Evolutionary conservation across 2,329 filamentous ascomycete species (phyloP), one percentile per base, ranked within the genome.

Genomic region (Microsporum audouinii): DNA sequence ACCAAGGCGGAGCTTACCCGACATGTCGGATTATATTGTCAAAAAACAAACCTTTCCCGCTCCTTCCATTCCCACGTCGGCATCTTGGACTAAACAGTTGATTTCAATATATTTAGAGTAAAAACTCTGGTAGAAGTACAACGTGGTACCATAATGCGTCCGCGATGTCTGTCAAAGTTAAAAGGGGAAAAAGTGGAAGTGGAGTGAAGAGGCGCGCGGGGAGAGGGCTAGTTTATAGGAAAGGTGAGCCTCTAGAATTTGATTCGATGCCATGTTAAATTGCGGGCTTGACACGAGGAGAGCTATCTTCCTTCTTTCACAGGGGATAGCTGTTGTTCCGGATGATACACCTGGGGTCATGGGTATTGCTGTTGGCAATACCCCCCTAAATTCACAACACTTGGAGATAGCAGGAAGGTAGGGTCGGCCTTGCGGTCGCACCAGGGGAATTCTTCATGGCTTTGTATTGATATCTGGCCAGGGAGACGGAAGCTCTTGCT

Each of bases 111-210:
- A 36, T 14, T 55, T 55, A 36, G 33, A 34, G 31, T 55, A 55
- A 55, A 55, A 55, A 2, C 49, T 55, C 31, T 31, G 49, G 31
- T n/a, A 34, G 49, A 36, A 14, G 17, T n/a, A 55, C 49, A 55
- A 55, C 49, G 49, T 55, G 49, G 49, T 55, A 55, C 49, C 49
- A 55, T 55, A 55, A 31, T 55, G 49, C 49, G 17, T 31, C 49
- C 14, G 49, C 49, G 33, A 55, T n/a, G 17, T 23, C 17, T 5
- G 2, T 12, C 49, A 55, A 55, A 55, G 33, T 17, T 55, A 55
- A 38, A 49, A 36, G 36, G 27, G 49, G 36, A 36, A 12, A 36
- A 23, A 23, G 17, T 23, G n/a, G 7, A 36, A 36, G 31, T 36
- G 31, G 49, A 36, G 14, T 23, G 49, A 55, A 31, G 14, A 34